Percentiles rank a stretch among this genome's conserved stretches.
These are phyloP conservation scores for Chenopodium suecicum DNA, from an alignment of 148 eudicot genomes.

Conservation along the genomic window DNA sequence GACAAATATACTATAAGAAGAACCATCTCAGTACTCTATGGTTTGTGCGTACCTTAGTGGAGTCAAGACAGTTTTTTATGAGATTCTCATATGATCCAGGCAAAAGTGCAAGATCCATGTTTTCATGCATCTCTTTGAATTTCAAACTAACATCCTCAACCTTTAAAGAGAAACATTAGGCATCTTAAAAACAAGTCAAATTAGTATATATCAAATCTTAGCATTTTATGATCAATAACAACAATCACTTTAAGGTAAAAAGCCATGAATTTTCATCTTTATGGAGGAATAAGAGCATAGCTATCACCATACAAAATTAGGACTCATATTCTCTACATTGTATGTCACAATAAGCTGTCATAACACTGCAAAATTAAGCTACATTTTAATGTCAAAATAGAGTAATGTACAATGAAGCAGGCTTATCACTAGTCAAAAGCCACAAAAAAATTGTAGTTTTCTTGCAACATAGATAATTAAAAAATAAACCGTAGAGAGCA, in stretches of 20 bases:
- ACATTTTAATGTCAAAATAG: too few relatives aligned
- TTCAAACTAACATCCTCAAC: constrained; percentile 55
- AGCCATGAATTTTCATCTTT: neutral
- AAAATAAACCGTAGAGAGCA: too few relatives aligned
- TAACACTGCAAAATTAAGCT: neutral
- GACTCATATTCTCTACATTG: neutral
- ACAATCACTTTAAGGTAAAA: neutral
- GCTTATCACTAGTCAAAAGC: too few relatives aligned
- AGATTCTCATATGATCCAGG: constrained; percentile 69
- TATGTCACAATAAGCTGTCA: neutral
- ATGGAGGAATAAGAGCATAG: neutral
- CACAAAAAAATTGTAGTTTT: neutral
- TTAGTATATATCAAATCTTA: neutral
- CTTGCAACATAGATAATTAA: neutral
- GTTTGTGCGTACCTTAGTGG: constrained; percentile 51
- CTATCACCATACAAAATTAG: neutral
- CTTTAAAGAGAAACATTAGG: constrained; percentile 39
- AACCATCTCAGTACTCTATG: neutral
- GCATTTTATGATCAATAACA: constrained; percentile 2
- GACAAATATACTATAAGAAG: neutral
- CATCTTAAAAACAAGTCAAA: constrained; percentile 13
- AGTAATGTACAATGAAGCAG: too few relatives aligned
- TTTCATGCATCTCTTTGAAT: constrained; percentile 57
- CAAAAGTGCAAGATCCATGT: constrained; percentile 59
- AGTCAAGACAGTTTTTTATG: constrained; percentile 53